Evolutionary conservation across 2,329 filamentous ascomycete species (phyloP), one percentile per base, ranked within the genome.

Genomic region (Chaetomium sp.): DNA sequence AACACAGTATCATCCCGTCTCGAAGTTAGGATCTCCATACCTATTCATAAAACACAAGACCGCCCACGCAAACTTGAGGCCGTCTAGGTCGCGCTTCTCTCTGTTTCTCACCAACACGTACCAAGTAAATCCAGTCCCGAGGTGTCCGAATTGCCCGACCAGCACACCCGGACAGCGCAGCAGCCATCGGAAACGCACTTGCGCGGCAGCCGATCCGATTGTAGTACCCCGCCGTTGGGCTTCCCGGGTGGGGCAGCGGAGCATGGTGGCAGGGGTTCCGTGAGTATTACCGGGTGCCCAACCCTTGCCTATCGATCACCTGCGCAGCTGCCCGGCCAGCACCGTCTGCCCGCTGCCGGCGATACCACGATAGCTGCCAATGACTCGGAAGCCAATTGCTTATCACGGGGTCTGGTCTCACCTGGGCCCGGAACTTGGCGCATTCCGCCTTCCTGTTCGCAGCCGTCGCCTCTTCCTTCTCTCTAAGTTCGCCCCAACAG

Each of bases 261-360:
- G 55, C 60, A 25, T 29, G 57, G 56, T 51, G 62, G 56, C 66
- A 65, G 63, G 65, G 69, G 60, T n/a, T 16, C 23, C 50, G 57
- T 19, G 47, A 59, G 47, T 63, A 57, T 53, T 63, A 21, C 55
- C 56, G 61, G 60, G 42, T 21, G 53, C 64, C 54, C 60, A 62
- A 64, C 68, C 67, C 60, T 42, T 67, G 66, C 57, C 56, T 62
- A 65, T 70, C 69, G 70, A 66, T 72, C 70, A 72, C 64, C 70
- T 72, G 70, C 50, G 54, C 65, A 62, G 35, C 60, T 66, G 62
- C 58, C 61, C 58, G 53, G 57, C 50, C 60, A 56, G 49, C 54
- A 35, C 50, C 54, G 65, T 65, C 67, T 64, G 65, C 64, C 66
- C 60, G 62, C 65, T 57, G 38, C 42, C 60, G 58, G 62, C 64